Conservation (phyloP, 2,329 filamentous ascomycete species). For the Monilinia vaccinii-corymbosi region DNA sequence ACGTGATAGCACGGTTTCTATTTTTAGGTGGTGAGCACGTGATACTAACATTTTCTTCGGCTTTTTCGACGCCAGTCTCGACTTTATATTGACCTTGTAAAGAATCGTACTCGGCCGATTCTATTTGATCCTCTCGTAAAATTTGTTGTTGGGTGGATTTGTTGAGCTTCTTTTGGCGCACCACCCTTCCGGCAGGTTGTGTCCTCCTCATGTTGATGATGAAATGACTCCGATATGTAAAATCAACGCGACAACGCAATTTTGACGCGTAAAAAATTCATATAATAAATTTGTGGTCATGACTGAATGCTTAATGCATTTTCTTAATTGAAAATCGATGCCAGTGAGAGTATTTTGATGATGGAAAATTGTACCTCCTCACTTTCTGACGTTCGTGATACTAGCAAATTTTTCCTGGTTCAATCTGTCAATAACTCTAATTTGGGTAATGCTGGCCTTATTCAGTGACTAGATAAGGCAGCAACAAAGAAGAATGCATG, state of each 20-base stretch:
- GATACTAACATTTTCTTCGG: slow-evolving; percentile 85
- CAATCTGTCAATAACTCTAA: slow-evolving; percentile 11
- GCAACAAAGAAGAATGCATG: neutral
- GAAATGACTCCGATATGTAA: slow-evolving; percentile 11
- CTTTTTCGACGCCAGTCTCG: slow-evolving; percentile 93
- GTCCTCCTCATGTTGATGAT: slow-evolving; percentile 19
- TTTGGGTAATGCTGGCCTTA: slow-evolving; percentile 4
- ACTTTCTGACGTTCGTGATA: slow-evolving; percentile 10
- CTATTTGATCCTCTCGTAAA: slow-evolving; percentile 83
- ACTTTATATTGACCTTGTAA: slow-evolving; percentile 74
- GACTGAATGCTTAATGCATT: slow-evolving; percentile 19
- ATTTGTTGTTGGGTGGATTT: slow-evolving; percentile 34
- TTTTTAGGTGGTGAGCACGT: slow-evolving; percentile 19
- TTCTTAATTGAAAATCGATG: slow-evolving; percentile 17
- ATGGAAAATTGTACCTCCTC: slow-evolving; percentile 7
- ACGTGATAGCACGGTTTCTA: slow-evolving; percentile 15
- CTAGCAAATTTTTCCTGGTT: slow-evolving; percentile 9
- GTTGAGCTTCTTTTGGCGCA: slow-evolving; percentile 49
- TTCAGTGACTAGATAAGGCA: neutral
- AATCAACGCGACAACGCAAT: slow-evolving; percentile 12
- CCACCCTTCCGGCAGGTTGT: slow-evolving; percentile 31
- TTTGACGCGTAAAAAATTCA: slow-evolving; percentile 24
- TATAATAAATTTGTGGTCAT: slow-evolving; percentile 18
- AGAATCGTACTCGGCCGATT: slow-evolving; percentile 66
- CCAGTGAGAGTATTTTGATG: slow-evolving; percentile 25